Evolutionary conservation across 352 stramenopile species (phyloP).

Genomic region (Globisporangium alternatum): DNA sequence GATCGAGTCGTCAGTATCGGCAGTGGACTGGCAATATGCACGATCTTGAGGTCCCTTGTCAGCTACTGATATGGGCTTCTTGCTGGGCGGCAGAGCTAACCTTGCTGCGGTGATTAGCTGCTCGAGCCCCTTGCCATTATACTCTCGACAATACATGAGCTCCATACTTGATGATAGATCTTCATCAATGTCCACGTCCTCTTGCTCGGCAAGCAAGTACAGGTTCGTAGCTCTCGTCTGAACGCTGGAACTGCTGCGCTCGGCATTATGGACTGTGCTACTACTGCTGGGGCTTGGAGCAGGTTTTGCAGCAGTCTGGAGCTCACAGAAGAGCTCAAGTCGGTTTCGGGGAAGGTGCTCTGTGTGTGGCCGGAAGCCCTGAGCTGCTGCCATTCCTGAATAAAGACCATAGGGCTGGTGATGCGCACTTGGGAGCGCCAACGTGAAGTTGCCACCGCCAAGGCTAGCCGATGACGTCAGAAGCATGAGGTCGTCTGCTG

Average conservation of each 20-base stretch:
- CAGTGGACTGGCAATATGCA: background rate
- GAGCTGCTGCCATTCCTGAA: background rate
- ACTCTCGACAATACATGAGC: background rate
- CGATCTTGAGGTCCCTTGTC: background rate
- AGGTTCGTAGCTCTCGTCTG: background rate
- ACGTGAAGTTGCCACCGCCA: background rate
- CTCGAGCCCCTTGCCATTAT: background rate
- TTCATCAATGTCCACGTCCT: conserved; percentile 11
- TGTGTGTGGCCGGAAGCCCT: conserved; percentile 9
- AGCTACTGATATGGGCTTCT: background rate
- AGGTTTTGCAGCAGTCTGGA: background rate
- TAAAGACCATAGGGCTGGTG: background rate
- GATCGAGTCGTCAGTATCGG: conserved; percentile 17
- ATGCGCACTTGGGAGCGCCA: conserved; percentile 1
- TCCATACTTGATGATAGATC: background rate
- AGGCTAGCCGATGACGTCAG: background rate
- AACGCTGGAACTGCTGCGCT: background rate
- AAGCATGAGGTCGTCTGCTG: conserved; percentile 14
- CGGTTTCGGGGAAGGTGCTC: conserved; percentile 11
- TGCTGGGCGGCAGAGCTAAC: background rate
- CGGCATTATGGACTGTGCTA: background rate
- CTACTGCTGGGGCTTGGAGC: background rate
- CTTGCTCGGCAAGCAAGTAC: conserved; percentile 23
- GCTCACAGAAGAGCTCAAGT: conserved; percentile 5
- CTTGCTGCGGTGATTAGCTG: background rate